Conservation (phyloP, 495 filamentous ascomycete species). For the Amorphotheca resinae region DNA sequence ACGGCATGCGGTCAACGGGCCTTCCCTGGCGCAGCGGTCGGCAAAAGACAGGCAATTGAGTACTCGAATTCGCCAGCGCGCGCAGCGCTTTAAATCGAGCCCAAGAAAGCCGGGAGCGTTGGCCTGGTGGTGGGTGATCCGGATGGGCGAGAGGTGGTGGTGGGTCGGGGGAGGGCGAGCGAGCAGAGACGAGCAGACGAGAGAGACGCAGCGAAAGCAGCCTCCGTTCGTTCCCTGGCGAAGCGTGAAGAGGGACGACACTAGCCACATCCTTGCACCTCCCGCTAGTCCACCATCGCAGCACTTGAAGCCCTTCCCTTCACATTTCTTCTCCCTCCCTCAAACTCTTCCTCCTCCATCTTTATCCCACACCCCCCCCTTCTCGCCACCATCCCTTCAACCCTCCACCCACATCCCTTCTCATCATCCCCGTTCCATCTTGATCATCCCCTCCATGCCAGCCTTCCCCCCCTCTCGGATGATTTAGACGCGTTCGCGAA, state of each 20-base stretch:
- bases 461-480: slow-evolving; percentile 2
- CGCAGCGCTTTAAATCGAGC: slow-evolving; percentile 14
- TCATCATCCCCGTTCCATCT: too few species aligned
- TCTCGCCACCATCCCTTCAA: slow-evolving; percentile 3
- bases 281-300: not conserved
- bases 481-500: slow-evolving; percentile 18
- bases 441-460: too few species aligned
- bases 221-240: too few species aligned
- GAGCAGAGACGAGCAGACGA: too few species aligned
- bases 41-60: slow-evolving; percentile 11
- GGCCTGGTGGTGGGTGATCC: too few species aligned
- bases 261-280: slow-evolving; percentile 1
- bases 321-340: slow-evolving; percentile 16
- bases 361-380: slow-evolving; percentile 7
- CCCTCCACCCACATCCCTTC: too few species aligned
- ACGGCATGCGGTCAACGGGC: too few species aligned
- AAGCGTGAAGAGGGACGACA: slow-evolving; percentile 6
- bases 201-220: too few species aligned
- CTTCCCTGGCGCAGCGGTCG: too few species aligned
- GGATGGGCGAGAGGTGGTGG: not conserved
- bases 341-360: slow-evolving; percentile 7
- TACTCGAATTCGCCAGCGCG: slow-evolving; percentile 15
- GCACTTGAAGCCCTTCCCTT: slow-evolving; percentile 27
- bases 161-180: slow-evolving; percentile 3
- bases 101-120: slow-evolving; percentile 18